phyloP scores from a whole-genome alignment of 2,329 filamentous ascomycete species.

The Zymoseptoria pseudotritici region DNA sequence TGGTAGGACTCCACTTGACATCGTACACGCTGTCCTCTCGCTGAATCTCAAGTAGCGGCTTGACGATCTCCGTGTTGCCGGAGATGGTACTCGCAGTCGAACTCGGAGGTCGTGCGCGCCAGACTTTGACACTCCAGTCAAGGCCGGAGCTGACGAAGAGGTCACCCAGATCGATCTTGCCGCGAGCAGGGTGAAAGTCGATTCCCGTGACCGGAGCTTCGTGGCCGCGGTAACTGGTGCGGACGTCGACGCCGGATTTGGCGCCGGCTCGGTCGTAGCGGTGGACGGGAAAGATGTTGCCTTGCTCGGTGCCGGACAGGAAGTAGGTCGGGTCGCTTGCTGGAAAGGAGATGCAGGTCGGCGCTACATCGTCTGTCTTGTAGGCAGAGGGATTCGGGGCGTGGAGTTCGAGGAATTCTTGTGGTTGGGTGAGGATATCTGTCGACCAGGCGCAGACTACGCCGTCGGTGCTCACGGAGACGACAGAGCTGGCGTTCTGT shows the following conservation, averaged over 20 bases:
- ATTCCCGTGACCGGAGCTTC: constrained; percentile 92
- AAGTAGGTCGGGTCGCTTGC: constrained; percentile 96
- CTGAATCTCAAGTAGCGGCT: constrained; percentile 77
- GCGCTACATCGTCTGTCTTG: constrained; percentile 81
- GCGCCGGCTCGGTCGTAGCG: constrained; percentile 94
- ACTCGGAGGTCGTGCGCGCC: constrained; percentile 81
- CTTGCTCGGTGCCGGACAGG: constrained; percentile 93
- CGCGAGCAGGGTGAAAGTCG: constrained; percentile 87
- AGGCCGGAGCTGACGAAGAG: constrained; percentile 85
- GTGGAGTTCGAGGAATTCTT: constrained; percentile 83
- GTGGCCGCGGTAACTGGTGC: constrained; percentile 83
- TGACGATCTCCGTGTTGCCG: constrained; percentile 31
- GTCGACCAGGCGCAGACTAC: constrained; percentile 96
- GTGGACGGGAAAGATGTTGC: constrained; percentile 91
- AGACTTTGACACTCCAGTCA: constrained; percentile 96
- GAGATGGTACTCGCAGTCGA: constrained; percentile 51
- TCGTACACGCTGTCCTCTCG: constrained; percentile 97
- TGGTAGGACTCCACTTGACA: constrained; percentile 87
- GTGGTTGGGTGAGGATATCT: constrained; percentile 94
- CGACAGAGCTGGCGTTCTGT: constrained; percentile 97
- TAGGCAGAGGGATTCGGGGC: constrained; percentile 70
- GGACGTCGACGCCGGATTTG: constrained; percentile 87
- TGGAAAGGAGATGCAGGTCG: constrained; percentile 90
- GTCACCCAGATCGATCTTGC: constrained; percentile 89
- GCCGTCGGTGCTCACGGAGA: constrained; percentile 92